phyloP scores from a whole-genome alignment of 129 eudicot species.

The Logfia minima region DNA sequence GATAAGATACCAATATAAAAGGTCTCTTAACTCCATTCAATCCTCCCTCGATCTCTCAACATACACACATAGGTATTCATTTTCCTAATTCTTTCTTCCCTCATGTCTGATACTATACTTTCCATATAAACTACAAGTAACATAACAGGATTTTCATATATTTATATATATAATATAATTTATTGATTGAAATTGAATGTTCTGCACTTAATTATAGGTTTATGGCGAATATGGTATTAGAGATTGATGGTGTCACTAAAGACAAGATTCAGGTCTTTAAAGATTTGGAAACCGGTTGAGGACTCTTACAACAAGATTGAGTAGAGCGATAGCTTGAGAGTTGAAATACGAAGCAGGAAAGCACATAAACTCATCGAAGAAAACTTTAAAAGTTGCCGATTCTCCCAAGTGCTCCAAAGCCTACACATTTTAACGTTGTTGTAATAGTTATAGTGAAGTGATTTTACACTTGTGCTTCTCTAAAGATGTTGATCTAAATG shows the following conservation, averaged over 20 bases:
- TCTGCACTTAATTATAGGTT: not conserved
- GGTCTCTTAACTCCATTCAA: slow-evolving; percentile 18
- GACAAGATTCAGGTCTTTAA: slow-evolving; percentile 38
- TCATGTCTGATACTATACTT: not conserved
- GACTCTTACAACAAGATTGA: slow-evolving; percentile 50
- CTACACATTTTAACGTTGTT: slow-evolving; percentile 29
- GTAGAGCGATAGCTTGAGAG: slow-evolving; percentile 65
- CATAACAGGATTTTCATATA: not conserved
- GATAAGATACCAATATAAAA: slow-evolving; percentile 20
- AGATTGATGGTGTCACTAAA: slow-evolving; percentile 42
- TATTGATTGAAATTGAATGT: not conserved
- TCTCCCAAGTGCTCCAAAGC: slow-evolving; percentile 46
- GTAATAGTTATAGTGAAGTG: slow-evolving; percentile 1
- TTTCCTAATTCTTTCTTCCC: not conserved
- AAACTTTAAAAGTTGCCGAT: slow-evolving; percentile 61
- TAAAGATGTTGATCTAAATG: not conserved
- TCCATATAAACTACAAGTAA: slow-evolving; percentile 1
- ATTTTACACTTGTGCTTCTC: not conserved
- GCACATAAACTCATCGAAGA: slow-evolving; percentile 49
- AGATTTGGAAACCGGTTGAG: slow-evolving; percentile 35
- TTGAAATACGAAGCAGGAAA: slow-evolving; percentile 56
- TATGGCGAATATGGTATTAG: slow-evolving; percentile 39
- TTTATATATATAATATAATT: not conserved
- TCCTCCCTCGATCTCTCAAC: slow-evolving; percentile 17
- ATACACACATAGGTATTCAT: slow-evolving; percentile 23